Conservation (phyloP, 2,329 filamentous ascomycete species). For the Xenoacremonium recifei region DNA sequence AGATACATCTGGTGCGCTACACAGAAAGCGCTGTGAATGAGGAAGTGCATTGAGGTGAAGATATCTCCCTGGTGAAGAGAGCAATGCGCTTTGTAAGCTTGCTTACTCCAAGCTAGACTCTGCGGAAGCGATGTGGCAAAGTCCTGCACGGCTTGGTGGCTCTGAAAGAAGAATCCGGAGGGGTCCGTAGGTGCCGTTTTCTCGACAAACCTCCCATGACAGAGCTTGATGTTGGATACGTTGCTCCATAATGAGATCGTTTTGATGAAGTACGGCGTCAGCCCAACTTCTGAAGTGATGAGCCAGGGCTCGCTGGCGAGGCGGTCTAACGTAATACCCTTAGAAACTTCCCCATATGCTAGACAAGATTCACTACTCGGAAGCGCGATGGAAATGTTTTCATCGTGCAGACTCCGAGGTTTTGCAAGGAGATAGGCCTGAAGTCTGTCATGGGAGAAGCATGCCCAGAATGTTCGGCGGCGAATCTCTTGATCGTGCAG, state of each 20-base stretch:
- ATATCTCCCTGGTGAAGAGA: neutral
- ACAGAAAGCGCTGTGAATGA: neutral
- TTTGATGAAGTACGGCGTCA: constrained; percentile 16
- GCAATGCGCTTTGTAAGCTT: neutral
- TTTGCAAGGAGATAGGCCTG: constrained; percentile 3
- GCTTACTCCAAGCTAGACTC: neutral
- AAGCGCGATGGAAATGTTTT: neutral
- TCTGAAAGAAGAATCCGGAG: neutral
- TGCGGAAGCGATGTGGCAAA: neutral
- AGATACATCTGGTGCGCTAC: constrained; percentile 1
- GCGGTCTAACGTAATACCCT: neutral
- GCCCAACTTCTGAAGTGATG: constrained; percentile 14
- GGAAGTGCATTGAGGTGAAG: neutral
- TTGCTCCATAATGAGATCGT: constrained; percentile 16
- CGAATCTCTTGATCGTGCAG: constrained; percentile 23
- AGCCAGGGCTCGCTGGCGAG: neutral
- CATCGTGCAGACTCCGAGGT: neutral
- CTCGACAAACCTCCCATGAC: constrained; percentile 9
- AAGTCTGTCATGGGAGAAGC: constrained; percentile 13
- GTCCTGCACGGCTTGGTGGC: neutral
- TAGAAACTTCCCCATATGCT: neutral
- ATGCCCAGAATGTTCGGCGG: constrained; percentile 27
- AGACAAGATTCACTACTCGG: neutral
- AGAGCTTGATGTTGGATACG: constrained; percentile 10
- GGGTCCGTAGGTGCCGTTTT: constrained; percentile 12